Evolutionary conservation across 2,329 filamentous ascomycete species (phyloP), one percentile per base, ranked within the genome.

Genomic region (Coniochaeta prunicola): DNA sequence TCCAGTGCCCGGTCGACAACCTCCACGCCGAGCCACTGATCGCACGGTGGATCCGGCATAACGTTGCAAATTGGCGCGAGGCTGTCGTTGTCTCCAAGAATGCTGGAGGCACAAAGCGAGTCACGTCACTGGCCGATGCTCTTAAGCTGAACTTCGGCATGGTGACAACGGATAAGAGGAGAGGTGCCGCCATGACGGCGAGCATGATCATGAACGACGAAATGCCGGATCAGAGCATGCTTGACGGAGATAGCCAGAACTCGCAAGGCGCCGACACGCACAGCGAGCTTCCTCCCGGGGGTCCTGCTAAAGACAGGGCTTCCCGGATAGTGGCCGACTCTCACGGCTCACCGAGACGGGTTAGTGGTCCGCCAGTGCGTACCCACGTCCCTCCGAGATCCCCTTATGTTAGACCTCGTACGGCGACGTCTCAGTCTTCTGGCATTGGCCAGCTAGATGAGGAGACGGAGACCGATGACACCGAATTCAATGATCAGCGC

Each of bases 41-140:
- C 68, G 92, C 93, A 58, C 89, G 91, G 66, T 99, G 94, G 94
- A 96, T 99, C 68, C 88, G 89, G 61, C 85, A 88, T 72, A 94
- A 97, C 70, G 88, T 99, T 40, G 80, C 85, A 15, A 85, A 89
- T 64, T 99, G 94, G 94, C 85, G 81, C 62, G 88, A 97, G 65
- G 92, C 91, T 10, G 94, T 99, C 7, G 92, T 97, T 17, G 94
- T 99, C 24, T 97, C 93, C 70, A 99, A 99, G 79, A 99, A 99
- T 70, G 90, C 94, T 1, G 94, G 94, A 59, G 94, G 94, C 60
- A 97, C 94, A 55, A 99, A 99, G 78, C 85, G 94, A 64, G 94
- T 97, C 40, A 99, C 94, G 15, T 97, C 93, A 30, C 80, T 99
- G 58, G 94, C 94, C 61, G 94, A 99, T 76, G 92, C 92, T 2